Evolutionary conservation across 257 asterid genomes (phyloP), one percentile per base, ranked within the genome.

Genomic region (Haberlea rhodopensis): DNA sequence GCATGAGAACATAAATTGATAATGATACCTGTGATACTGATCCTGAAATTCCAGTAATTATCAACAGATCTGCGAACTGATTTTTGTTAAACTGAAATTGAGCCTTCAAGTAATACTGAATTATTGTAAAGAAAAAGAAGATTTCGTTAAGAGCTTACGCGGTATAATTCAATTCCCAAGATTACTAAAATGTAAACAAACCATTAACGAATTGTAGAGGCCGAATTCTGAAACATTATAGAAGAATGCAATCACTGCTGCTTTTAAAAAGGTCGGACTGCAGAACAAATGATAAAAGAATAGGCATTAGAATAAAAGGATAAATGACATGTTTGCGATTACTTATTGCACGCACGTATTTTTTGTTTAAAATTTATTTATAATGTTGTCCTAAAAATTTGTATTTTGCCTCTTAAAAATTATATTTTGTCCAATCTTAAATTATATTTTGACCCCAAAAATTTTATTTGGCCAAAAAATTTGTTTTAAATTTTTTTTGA

Each of bases 61-160:
- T 84, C 95, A 89, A 64, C 57, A 92, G 78, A 78, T 92, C 97
- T 15, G 98, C 97, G 53, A 92, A 89, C 57, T 92, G 97, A 74
- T 81, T 80, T 78, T 89, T 89, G 83, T 85, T 85, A 55, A 87
- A 92, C 80, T 87, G 97, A 76, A 92, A 92, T 34, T 86, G 85
- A 23, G 94, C 88, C 82, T 87, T 92, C 86, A 92, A 82, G 81
- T 63, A 89, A 65, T 76, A 92, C 98, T 92, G 96, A 83, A 65
- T 5, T 5, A 22, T 25, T 16, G 53, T 34, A 6, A 20, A 64
- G 65, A 4, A 26, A 57, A 32, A 57, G 24, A 2, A 8, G 28
- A 48, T 67, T 21, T 26, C 27, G 13, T 10, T 13, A 43, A 20
- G 45, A 45, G 55, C n/a, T 37, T 3, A 37, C 3, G 46, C 46